Evolutionary conservation across 2,329 filamentous ascomycete genomes (phyloP).

Genomic region (Pseudophaeomoniella oleicola): DNA sequence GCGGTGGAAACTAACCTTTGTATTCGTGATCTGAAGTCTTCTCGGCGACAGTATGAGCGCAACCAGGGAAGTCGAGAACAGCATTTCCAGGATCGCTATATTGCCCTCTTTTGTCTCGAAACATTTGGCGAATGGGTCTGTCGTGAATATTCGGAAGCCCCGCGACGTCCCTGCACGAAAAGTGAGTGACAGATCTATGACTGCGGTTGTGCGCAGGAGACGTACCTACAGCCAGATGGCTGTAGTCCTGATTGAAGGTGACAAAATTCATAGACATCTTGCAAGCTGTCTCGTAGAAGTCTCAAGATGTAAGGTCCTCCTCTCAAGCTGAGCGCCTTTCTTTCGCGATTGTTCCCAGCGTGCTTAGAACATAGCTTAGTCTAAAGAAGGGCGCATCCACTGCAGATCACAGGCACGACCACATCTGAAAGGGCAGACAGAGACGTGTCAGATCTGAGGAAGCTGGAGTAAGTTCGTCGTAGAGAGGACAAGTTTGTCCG

Average conservation of each 20-base stretch:
- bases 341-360: too few species aligned
- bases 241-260: conserved; percentile 98
- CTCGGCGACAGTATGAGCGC: conserved; percentile 84
- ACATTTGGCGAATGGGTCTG: conserved; percentile 87
- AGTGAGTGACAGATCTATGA: conserved; percentile 2
- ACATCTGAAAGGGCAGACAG: too few species aligned
- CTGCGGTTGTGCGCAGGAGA: conserved; percentile 7
- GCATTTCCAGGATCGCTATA: conserved; percentile 93
- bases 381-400: too few species aligned
- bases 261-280: conserved; percentile 87
- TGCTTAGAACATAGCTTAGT: too few species aligned
- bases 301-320: too few species aligned
- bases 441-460: too few species aligned
- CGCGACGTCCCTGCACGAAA: conserved; percentile 59
- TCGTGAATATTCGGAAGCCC: conserved; percentile 93
- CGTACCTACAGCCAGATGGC: conserved; percentile 85
- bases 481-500: too few species aligned
- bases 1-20: conserved; percentile 50
- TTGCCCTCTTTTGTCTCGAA: conserved; percentile 92
- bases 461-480: too few species aligned
- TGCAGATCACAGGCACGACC: too few species aligned
- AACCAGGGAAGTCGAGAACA: conserved; percentile 94
- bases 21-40: conserved; percentile 91
- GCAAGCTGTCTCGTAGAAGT: too few species aligned
- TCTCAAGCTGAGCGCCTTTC: too few species aligned